Evolutionary conservation across 2,329 filamentous ascomycete species (phyloP).

Genomic region (Arthrobotrys sinensis): DNA sequence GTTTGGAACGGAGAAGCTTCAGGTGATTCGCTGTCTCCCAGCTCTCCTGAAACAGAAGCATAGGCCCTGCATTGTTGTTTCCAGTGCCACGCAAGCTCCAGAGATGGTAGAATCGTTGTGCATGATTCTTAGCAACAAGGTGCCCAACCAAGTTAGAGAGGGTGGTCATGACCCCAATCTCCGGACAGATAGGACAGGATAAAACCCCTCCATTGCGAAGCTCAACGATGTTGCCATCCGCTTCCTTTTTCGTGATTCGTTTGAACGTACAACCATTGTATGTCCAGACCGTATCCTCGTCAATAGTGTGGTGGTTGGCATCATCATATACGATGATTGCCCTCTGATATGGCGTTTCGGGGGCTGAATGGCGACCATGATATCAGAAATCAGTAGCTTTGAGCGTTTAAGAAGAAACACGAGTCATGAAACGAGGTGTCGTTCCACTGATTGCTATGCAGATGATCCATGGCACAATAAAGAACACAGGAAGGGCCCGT

Average conservation of each 20-base stretch:
- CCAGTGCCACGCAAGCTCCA: conserved; percentile 20
- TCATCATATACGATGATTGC: not conserved
- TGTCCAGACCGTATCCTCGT: conserved; percentile 19
- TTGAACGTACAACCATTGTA: conserved; percentile 46
- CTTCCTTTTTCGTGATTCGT: conserved; percentile 37
- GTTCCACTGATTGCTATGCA: too few relatives aligned
- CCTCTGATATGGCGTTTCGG: not conserved
- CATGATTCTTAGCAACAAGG: conserved; percentile 27
- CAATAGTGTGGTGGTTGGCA: not conserved
- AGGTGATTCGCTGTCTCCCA: conserved; percentile 37
- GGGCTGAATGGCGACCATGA: not conserved
- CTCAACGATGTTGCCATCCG: conserved; percentile 18
- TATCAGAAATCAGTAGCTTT: not conserved
- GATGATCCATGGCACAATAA: too few relatives aligned
- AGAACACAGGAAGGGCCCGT: not conserved
- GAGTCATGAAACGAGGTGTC: not conserved
- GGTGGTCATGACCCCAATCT: conserved; percentile 18
- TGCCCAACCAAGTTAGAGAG: conserved; percentile 38
- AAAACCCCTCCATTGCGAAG: conserved; percentile 37
- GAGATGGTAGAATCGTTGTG: conserved; percentile 16
- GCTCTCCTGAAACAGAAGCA: conserved; percentile 18
- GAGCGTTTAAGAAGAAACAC: not conserved
- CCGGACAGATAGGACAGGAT: conserved; percentile 33
- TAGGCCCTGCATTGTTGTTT: conserved; percentile 10
- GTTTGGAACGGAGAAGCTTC: conserved; percentile 12